Evolutionary conservation across 306 rosid species (phyloP).

Genomic region (Sicyos edulis): DNA sequence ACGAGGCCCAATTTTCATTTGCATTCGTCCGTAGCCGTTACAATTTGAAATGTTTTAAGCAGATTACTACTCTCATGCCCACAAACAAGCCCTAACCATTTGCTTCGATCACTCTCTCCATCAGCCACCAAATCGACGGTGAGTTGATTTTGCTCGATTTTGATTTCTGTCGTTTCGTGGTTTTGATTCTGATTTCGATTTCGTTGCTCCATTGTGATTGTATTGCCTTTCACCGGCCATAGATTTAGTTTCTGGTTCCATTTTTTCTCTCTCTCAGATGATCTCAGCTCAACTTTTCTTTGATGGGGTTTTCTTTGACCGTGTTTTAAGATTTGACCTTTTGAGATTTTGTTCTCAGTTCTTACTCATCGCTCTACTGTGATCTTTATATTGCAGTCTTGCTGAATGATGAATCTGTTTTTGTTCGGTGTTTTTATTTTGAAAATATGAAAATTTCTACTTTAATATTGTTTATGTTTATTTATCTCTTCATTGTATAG

Average conservation of each 20-base stretch:
- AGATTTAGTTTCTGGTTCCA: conserved; percentile 42
- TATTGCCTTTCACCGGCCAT: conserved; percentile 55
- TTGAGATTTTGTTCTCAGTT: neutral
- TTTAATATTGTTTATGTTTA: no score
- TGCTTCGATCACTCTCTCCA: neutral
- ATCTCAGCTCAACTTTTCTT: conserved; percentile 1
- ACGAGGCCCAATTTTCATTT: neutral
- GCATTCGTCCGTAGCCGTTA: neutral
- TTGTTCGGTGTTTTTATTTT: neutral
- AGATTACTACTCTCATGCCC: neutral
- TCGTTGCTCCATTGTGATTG: conserved; percentile 19
- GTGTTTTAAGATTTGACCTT: neutral
- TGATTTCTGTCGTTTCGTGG: neutral
- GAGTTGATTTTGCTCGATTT: neutral
- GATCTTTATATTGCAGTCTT: conserved; percentile 7
- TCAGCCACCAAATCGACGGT: neutral
- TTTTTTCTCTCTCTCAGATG: conserved; percentile 13
- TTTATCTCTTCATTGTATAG: no score
- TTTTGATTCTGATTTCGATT: neutral
- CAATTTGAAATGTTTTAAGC: neutral
- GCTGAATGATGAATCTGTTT: neutral
- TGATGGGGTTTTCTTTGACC: conserved; percentile 5
- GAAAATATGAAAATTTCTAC: neutral
- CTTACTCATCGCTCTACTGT: neutral
- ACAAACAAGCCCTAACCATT: neutral